Percentiles rank a stretch among this genome's conserved stretches.
Evolutionary conservation across 169 alveolate species (phyloP).

Genomic region (Plasmodium inui): DNA sequence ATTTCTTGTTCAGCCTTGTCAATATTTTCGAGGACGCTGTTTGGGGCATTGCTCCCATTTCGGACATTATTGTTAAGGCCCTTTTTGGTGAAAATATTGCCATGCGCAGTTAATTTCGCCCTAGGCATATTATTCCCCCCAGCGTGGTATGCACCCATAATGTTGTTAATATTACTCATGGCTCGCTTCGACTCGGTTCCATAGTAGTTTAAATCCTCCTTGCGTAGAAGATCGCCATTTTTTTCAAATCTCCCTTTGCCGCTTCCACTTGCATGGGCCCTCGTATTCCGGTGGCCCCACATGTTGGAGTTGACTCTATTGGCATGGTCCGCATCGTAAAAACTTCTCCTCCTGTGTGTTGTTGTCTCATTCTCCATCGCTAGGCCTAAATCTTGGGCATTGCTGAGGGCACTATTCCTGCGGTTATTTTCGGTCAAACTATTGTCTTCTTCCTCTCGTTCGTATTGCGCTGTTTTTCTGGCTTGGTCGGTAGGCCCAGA

Average conservation of each 20-base stretch:
- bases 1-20: slow-evolving; percentile 70
- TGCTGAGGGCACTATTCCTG: slow-evolving; percentile 11
- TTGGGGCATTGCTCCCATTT: neutral
- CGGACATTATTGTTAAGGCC: neutral
- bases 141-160: neutral
- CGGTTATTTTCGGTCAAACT: neutral
- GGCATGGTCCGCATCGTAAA: slow-evolving; percentile 15
- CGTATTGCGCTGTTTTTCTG: slow-evolving; percentile 17
- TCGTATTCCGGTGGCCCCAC: neutral
- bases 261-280: slow-evolving; percentile 6
- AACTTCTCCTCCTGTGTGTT: slow-evolving; percentile 1
- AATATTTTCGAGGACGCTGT: slow-evolving; percentile 44
- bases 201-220: slow-evolving; percentile 14
- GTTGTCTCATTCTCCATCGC: neutral
- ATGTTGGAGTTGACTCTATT: slow-evolving; percentile 8
- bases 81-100: slow-evolving; percentile 13
- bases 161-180: neutral
- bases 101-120: neutral
- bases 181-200: slow-evolving; percentile 1
- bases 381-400: slow-evolving; percentile 13
- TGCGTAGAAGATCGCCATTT: slow-evolving; percentile 10
- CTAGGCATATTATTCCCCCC: neutral
- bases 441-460: slow-evolving; percentile 24
- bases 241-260: slow-evolving; percentile 19
- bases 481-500: neutral